Evolutionary conservation across 2,329 filamentous ascomycete genomes (phyloP).

Genomic region (Clarireedia sp.): DNA sequence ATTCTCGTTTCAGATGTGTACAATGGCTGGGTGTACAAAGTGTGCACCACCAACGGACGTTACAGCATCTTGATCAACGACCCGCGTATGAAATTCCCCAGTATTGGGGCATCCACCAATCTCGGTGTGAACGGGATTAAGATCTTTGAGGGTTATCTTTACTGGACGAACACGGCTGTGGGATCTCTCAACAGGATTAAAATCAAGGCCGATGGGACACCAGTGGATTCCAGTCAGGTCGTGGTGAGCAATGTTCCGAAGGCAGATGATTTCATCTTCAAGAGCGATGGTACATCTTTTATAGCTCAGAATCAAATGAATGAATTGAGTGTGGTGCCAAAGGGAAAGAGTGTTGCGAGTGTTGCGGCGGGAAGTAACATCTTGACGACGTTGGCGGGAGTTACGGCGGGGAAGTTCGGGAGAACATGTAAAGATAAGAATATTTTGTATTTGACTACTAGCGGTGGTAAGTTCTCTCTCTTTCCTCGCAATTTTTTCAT

Average conservation of each 20-base stretch:
- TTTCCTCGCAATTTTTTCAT: accelerated
- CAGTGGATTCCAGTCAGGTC: slow-evolving; percentile 8
- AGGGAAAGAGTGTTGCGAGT: neutral
- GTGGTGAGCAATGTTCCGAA: slow-evolving; percentile 9
- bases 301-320: slow-evolving; percentile 12
- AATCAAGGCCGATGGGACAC: slow-evolving; percentile 14
- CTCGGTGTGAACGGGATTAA: slow-evolving; percentile 25
- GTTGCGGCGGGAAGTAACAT: slow-evolving; percentile 10
- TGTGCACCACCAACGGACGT: slow-evolving; percentile 19
- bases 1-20: slow-evolving; percentile 23
- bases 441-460: slow-evolving; percentile 15
- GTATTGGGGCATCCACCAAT: slow-evolving; percentile 7
- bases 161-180: slow-evolving; percentile 24
- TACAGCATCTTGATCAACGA: slow-evolving; percentile 24
- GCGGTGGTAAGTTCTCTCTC: slow-evolving; percentile 11
- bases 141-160: slow-evolving; percentile 20
- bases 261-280: slow-evolving; percentile 15
- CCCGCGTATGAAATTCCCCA: slow-evolving; percentile 15
- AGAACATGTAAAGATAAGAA: slow-evolving; percentile 6
- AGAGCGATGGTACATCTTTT: slow-evolving; percentile 10
- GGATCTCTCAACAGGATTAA: slow-evolving; percentile 18
- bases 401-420: slow-evolving; percentile 16
- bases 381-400: slow-evolving; percentile 13
- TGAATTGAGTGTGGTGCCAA: slow-evolving; percentile 7
- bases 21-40: slow-evolving; percentile 19